phyloP scores from a whole-genome alignment of 495 filamentous ascomycete genomes.

The Rhizodiscina lignyota region DNA sequence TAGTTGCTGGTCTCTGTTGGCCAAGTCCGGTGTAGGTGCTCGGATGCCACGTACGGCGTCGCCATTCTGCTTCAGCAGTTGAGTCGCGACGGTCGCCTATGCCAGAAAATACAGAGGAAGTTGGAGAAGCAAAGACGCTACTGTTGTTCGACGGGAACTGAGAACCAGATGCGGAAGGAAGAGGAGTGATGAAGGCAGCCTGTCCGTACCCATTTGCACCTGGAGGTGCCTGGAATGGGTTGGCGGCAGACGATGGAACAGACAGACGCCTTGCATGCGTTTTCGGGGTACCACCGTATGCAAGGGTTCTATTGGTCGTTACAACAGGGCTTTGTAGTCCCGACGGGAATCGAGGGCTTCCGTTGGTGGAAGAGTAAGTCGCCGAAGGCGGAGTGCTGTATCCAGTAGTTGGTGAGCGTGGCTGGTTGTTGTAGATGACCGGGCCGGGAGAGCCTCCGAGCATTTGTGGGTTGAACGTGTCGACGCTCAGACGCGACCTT shows the following conservation, averaged over 20 bases:
- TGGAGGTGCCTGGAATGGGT: constrained; percentile 57
- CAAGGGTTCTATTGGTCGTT: constrained; percentile 41
- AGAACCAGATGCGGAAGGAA: constrained; percentile 34
- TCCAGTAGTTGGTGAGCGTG: constrained; percentile 42
- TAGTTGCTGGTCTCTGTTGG: constrained; percentile 39
- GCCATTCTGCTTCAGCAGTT: constrained; percentile 56
- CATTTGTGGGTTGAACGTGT: constrained; percentile 34
- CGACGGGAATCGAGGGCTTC: constrained; percentile 54
- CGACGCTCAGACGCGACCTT: constrained; percentile 15
- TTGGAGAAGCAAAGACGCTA: constrained; percentile 55
- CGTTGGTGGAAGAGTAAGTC: constrained; percentile 54
- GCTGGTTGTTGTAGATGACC: background rate
- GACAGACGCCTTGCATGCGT: constrained; percentile 63
- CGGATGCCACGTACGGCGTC: constrained; percentile 80
- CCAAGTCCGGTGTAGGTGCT: constrained; percentile 40
- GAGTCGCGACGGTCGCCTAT: constrained; percentile 48
- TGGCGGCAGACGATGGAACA: constrained; percentile 57
- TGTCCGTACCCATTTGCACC: constrained; percentile 33
- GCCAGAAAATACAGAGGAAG: constrained; percentile 43
- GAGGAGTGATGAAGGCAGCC: constrained; percentile 39
- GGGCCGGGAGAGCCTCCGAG: background rate
- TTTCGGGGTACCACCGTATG: constrained; percentile 55
- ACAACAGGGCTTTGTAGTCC: constrained; percentile 51
- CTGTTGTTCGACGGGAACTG: constrained; percentile 40
- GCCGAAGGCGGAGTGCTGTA: constrained; percentile 61